Evolutionary conservation across 169 alveolate species (phyloP), one percentile per base, ranked within the genome.

Genomic region (Neospora caninum): DNA sequence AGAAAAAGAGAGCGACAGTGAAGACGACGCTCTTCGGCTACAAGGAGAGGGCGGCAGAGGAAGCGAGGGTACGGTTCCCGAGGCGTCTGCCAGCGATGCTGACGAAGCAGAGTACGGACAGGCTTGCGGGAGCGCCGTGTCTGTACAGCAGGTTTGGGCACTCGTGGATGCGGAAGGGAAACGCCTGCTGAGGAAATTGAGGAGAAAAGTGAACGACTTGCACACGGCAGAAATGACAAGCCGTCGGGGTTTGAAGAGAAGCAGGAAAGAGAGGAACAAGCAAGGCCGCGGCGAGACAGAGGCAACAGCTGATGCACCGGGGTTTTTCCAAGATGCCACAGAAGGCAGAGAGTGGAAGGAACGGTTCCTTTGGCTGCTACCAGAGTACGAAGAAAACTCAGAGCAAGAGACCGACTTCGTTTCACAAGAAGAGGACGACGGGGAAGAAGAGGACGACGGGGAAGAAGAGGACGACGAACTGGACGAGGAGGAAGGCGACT

Each of bases 81-180:
- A 18, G 42, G 41, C 45, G 84, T 0, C 45, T 64, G 73, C 16
- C 34, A 16, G 73, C 73, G 73, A 64, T 16, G 73, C 73, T 64
- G 73, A 16, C 34, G 25, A 16, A 27, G 89, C n/a, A 31, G 89
- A 42, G 43, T 16, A 31, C 34, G 88, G 34, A 80, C 43, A 38
- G 88, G 53, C 4, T 80, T 25, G 49, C 41, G 7, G 49, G 27
- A 31, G 49, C 16, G 54, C 36, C 41, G 67, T 82, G 53, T 82
- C 89, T 41, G 67, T 82, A 31, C 64, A 82, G 69, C 89, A 82
- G 67, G 69, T 82, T 2, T 82, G 89, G 89, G 67, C 34, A 13
- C 67, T 82, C 89, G 64, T 82, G 0, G 89, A 82, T 41, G 41
- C 64, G 67, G 89, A 38, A 41, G 89, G 67, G 67, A 38, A 36